Evolutionary conservation across 495 filamentous ascomycete species (phyloP).

Genomic region (Umbilicaria muhlenbergii): DNA sequence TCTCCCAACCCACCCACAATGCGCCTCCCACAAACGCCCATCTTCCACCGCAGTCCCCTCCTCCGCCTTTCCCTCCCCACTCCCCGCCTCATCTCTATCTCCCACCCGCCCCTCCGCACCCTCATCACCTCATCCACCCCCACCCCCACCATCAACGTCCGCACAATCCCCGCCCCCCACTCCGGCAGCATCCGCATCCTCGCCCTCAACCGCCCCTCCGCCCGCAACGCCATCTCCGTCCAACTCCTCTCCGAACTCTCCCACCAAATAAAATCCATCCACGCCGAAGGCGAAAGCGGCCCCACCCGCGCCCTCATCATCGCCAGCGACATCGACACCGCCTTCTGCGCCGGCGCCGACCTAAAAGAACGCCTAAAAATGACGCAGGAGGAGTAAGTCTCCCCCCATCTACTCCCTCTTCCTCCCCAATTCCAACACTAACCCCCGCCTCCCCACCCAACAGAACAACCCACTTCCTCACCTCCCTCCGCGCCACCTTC

Average conservation of each 20-base stretch:
- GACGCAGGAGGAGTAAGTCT: conserved; percentile 45
- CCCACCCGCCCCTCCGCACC: too few species aligned
- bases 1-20: too few species aligned
- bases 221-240: conserved; percentile 79
- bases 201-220: conserved; percentile 66
- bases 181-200: conserved; percentile 76
- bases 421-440: neutral
- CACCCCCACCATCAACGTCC: conserved; percentile 44
- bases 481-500: conserved; percentile 56
- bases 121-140: neutral
- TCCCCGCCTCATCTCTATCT: too few species aligned
- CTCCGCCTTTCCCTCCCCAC: too few species aligned
- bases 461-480: conserved; percentile 64
- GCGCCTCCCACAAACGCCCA: too few species aligned
- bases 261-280: conserved; percentile 51
- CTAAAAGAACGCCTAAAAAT: conserved; percentile 74
- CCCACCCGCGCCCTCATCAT: conserved; percentile 42
- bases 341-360: conserved; percentile 91
- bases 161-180: conserved; percentile 61
- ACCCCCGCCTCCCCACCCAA: neutral
- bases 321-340: conserved; percentile 57
- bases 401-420: neutral
- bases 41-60: too few species aligned
- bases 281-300: conserved; percentile 46
- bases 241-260: conserved; percentile 55